Evolutionary conservation across 306 rosid genomes (phyloP), one percentile per base, ranked within the genome.

Genomic region (Casuarina glauca): DNA sequence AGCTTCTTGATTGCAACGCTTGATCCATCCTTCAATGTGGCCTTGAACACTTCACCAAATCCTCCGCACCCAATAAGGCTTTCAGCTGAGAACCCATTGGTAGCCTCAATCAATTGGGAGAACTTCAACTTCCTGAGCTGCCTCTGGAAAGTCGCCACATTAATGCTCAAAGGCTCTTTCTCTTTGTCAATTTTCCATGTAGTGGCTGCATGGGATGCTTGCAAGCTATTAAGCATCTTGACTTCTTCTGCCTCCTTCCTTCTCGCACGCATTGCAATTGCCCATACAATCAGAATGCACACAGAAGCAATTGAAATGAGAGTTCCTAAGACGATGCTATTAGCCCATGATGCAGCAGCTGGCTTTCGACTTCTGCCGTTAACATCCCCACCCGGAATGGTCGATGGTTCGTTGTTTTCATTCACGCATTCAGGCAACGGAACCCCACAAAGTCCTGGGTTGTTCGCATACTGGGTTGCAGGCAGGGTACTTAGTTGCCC

Each of bases 181-280:
- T 94, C 98, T 74, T 90, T 94, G 89, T 93, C 98, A 62, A 94
- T 94, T 77, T 94, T 90, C 98, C 98, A 94, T 77, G 98, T 91
- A 2, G 98, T 93, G 39, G 98, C 96, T 68, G 98, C 97, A 78
- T 90, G 98, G 49, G 87, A 85, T 53, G 98, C 93, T 73, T 94
- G 96, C 84, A 94, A 84, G 77, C 93, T 93, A 46, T 81, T 90
- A 38, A 94, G 97, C 97, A 94, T 94, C 90, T 94, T 92, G 26
- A 89, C 91, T 81, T 94, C 98, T 73, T 90, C 87, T 1, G 94
- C 96, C 74, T 92, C 98, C 84, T 32, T 91, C 79, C 94, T 83
- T 78, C 98, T 87, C 2, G 87, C 88, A 1, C 95, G 93, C 93
- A 94, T 87, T 10, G 95, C 98, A 10, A 94, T 88, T 5, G 92